Percentiles rank a stretch among this genome's conserved stretches.
Evolutionary conservation across 2,329 filamentous ascomycete species (phyloP).

Genomic region (Claviceps sp.): DNA sequence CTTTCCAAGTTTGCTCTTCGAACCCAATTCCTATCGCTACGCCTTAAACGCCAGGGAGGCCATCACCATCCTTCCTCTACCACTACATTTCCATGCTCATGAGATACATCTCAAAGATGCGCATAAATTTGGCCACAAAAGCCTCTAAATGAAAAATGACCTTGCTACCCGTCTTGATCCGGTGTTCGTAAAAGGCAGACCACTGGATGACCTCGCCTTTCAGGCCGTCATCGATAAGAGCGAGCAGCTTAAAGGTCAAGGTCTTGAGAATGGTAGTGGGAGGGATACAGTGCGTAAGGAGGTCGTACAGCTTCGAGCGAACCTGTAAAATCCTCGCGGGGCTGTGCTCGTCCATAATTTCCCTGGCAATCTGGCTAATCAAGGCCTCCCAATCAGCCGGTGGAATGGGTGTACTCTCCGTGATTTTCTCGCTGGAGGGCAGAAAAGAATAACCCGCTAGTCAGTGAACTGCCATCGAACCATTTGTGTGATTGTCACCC

Average conservation of each 20-base stretch:
- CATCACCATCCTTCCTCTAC: background rate
- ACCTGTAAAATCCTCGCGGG: conserved; percentile 78
- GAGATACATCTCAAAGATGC: conserved; percentile 78
- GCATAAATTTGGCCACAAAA: conserved; percentile 98
- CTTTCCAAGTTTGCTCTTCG: background rate
- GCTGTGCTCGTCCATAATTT: conserved; percentile 89
- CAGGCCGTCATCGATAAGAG: conserved; percentile 72
- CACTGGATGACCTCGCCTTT: conserved; percentile 90
- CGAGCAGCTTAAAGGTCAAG: conserved; percentile 82
- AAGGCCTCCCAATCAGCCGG: conserved; percentile 95
- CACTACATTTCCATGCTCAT: conserved; percentile 67
- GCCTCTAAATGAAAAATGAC: conserved; percentile 97
- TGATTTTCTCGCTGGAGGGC: conserved; percentile 64
- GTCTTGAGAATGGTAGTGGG: conserved; percentile 89
- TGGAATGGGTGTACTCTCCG: conserved; percentile 76
- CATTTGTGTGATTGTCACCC: background rate
- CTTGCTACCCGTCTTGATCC: conserved; percentile 83
- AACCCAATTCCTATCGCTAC: background rate
- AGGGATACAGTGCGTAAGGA: conserved; percentile 94
- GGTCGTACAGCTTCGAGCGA: conserved; percentile 87
- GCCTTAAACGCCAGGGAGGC: background rate
- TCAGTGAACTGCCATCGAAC: background rate
- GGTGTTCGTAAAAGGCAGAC: conserved; percentile 95
- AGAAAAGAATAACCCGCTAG: conserved; percentile 15
- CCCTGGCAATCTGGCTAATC: conserved; percentile 76